phyloP scores from a whole-genome alignment of 2,329 filamentous ascomycete genomes.

The Aspergillus uvarum region DNA sequence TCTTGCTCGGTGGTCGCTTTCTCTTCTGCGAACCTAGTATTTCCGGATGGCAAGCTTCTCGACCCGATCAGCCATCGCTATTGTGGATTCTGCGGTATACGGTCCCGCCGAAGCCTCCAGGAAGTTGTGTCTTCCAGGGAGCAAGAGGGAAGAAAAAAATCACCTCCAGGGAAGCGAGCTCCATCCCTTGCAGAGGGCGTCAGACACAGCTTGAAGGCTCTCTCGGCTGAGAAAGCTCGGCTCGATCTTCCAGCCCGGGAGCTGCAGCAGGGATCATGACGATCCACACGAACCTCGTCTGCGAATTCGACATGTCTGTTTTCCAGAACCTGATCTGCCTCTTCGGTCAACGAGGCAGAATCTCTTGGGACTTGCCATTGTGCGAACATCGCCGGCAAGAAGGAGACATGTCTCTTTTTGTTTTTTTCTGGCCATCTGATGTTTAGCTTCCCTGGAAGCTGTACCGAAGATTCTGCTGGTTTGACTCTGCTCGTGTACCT shows the following conservation, averaged over 20 bases:
- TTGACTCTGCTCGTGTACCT: conserved; percentile 4
- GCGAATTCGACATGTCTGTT: conserved; percentile 17
- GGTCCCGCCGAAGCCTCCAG: not conserved
- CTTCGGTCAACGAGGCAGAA: conserved; percentile 20
- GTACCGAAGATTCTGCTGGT: conserved; percentile 1
- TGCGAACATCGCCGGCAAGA: conserved; percentile 2
- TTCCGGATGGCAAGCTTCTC: no score
- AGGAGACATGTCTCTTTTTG: not conserved
- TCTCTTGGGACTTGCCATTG: conserved; percentile 3
- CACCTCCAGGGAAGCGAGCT: conserved; percentile 3
- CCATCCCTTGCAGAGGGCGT: conserved; percentile 23
- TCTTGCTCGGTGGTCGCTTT: not conserved
- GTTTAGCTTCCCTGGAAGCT: conserved; percentile 5
- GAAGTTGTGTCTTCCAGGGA: not conserved
- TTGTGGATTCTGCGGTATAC: not conserved
- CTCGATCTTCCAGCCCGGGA: conserved; percentile 1
- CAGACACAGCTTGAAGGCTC: conserved; percentile 10
- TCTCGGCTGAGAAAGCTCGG: conserved; percentile 9
- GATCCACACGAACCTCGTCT: conserved; percentile 15
- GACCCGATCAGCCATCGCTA: not conserved
- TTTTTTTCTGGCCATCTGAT: conserved; percentile 1
- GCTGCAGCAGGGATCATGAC: conserved; percentile 14
- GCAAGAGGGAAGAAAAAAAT: not conserved
- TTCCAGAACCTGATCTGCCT: conserved; percentile 25
- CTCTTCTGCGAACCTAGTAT: not conserved